Percentiles rank a stretch among this genome's conserved stretches.
phyloP scores from a whole-genome alignment of 352 stramenopile species.

The Globisporangium orthogonon region DNA sequence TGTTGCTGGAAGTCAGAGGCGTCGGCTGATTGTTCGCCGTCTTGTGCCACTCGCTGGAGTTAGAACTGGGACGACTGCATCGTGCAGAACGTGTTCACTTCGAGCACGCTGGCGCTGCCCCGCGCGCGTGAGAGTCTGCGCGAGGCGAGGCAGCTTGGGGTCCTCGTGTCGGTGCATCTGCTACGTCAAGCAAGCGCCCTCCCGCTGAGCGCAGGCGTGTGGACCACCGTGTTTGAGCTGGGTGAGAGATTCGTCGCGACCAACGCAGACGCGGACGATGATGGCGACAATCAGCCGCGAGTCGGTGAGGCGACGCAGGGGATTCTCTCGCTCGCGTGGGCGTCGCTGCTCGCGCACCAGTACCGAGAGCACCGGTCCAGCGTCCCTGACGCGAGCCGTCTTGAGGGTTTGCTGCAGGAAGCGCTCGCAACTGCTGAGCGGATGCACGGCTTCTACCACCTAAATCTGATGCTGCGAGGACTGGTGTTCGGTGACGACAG shows the following conservation, averaged over 20 bases:
- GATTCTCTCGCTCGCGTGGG: constrained; percentile 49
- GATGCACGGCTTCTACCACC: constrained; percentile 45
- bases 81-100: constrained; percentile 25
- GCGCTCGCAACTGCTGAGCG: constrained; percentile 33
- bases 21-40: not conserved
- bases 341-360: constrained; percentile 39
- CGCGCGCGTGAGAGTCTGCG: constrained; percentile 14
- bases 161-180: constrained; percentile 27
- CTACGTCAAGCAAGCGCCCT: constrained; percentile 17
- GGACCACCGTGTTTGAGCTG: constrained; percentile 9
- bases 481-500: constrained; percentile 31
- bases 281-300: constrained; percentile 10
- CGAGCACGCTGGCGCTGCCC: constrained; percentile 13
- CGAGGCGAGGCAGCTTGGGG: constrained; percentile 25
- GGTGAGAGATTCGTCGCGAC: constrained; percentile 29
- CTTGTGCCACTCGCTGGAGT: too few relatives aligned
- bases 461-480: constrained; percentile 36
- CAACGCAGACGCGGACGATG: not conserved
- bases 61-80: constrained; percentile 24
- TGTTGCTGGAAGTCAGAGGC: too few relatives aligned
- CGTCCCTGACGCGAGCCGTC: constrained; percentile 3
- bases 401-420: constrained; percentile 36
- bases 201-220: constrained; percentile 15
- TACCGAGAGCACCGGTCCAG: constrained; percentile 15
- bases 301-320: constrained; percentile 18